Conservation (phyloP, 2,329 filamentous ascomycete genomes). For the Sporothrix humicola region DNA sequence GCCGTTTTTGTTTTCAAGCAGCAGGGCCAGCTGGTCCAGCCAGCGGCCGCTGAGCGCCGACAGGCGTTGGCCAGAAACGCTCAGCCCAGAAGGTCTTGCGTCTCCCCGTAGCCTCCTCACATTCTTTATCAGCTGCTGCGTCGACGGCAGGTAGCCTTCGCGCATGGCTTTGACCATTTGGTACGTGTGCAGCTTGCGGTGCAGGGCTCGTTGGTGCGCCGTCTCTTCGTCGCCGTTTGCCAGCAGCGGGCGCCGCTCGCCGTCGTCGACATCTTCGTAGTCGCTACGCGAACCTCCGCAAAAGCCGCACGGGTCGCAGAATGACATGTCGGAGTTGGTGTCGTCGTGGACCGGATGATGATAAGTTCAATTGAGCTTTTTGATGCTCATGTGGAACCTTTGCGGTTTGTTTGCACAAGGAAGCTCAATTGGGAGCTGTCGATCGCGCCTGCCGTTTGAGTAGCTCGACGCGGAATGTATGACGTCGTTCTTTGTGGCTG, state of each 20-base stretch:
- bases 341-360: neutral
- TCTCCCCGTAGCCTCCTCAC: conserved; percentile 48
- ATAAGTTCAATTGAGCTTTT: neutral
- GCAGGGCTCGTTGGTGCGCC: conserved; percentile 73
- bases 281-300: conserved; percentile 19
- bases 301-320: neutral
- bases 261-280: conserved; percentile 29
- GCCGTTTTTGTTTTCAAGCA: conserved; percentile 81
- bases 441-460: neutral
- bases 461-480: neutral
- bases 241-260: conserved; percentile 29
- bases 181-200: conserved; percentile 90
- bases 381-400: neutral
- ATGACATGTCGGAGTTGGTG: neutral
- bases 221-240: conserved; percentile 68
- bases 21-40: conserved; percentile 79
- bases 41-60: conserved; percentile 74
- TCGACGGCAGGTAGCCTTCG: conserved; percentile 90
- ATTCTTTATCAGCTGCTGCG: conserved; percentile 79
- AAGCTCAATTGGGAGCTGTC: neutral
- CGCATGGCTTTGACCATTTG: conserved; percentile 85
- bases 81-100: conserved; percentile 71
- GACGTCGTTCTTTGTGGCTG: conserved; percentile 21
- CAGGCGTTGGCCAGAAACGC: conserved; percentile 75
- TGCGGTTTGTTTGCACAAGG: neutral